Evolutionary conservation across 306 rosid species (phyloP).

Genomic region (Dryas drummondii): DNA sequence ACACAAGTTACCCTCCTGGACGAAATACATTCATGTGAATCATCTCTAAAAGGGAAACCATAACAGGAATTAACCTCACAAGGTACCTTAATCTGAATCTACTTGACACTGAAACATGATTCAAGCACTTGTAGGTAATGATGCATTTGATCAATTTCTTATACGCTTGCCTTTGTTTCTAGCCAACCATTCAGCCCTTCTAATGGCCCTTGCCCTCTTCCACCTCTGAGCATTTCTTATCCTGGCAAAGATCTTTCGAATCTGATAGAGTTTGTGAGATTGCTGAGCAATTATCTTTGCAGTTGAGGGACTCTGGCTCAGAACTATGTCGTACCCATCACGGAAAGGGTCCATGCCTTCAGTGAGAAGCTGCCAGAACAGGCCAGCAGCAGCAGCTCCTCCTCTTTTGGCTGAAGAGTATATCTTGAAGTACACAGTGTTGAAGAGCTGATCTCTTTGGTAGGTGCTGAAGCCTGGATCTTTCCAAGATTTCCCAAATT

Average conservation of each 20-base stretch:
- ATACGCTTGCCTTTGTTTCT: constrained; percentile 50
- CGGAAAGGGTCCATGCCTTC: constrained; percentile 78
- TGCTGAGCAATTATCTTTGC: constrained; percentile 70
- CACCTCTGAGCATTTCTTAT: constrained; percentile 44
- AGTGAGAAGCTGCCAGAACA: constrained; percentile 90
- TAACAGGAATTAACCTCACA: neutral
- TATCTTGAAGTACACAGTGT: constrained; percentile 64
- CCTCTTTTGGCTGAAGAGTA: constrained; percentile 70
- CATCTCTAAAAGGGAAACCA: constrained; percentile 62
- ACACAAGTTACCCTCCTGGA: constrained; percentile 55
- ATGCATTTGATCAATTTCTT: constrained; percentile 35
- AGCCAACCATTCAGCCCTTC: constrained; percentile 34
- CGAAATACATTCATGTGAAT: constrained; percentile 22
- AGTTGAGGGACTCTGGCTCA: constrained; percentile 71
- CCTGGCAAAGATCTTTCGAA: constrained; percentile 51
- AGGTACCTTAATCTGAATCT: neutral
- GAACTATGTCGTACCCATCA: constrained; percentile 74
- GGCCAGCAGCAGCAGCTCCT: constrained; percentile 73
- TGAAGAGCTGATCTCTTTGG: constrained; percentile 66
- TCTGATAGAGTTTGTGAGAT: constrained; percentile 53
- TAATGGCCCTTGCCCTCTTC: constrained; percentile 48
- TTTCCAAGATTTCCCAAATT: constrained; percentile 76
- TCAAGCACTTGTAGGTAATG: neutral
- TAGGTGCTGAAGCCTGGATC: constrained; percentile 53
- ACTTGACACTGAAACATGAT: no score